Percentiles rank a stretch among this genome's conserved stretches.
phyloP scores from a whole-genome alignment of 2,329 filamentous ascomycete species.

The Pleomassaria siparia region DNA sequence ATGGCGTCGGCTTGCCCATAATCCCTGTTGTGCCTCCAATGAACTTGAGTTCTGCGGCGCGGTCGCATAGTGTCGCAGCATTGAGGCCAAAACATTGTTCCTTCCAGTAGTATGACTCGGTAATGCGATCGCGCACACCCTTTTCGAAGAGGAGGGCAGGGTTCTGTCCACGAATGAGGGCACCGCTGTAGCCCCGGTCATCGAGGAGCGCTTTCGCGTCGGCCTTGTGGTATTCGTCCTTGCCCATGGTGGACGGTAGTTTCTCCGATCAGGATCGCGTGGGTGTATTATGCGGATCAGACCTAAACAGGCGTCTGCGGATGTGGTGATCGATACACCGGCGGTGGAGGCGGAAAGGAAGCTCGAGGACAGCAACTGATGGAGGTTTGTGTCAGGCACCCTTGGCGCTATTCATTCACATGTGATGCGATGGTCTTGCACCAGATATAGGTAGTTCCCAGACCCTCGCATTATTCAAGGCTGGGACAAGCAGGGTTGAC shows the following conservation, averaged over 20 bases:
- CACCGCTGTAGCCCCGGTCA: slow-evolving; percentile 77
- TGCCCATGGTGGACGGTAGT: slow-evolving; percentile 35
- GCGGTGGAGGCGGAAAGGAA: too few relatives aligned
- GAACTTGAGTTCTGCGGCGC: slow-evolving; percentile 80
- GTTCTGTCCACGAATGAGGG: slow-evolving; percentile 85
- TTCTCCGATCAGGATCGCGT: too few relatives aligned
- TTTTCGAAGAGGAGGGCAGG: slow-evolving; percentile 96
- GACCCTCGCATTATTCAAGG: too few relatives aligned
- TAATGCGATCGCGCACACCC: slow-evolving; percentile 90
- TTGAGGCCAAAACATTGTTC: slow-evolving; percentile 98
- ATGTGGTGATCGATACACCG: too few relatives aligned
- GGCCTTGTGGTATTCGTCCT: slow-evolving; percentile 64
- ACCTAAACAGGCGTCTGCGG: too few relatives aligned
- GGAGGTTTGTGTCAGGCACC: too few relatives aligned
- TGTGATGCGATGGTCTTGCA: too few relatives aligned
- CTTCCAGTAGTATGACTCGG: slow-evolving; percentile 96
- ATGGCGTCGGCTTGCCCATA: slow-evolving; percentile 84
- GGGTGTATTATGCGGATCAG: too few relatives aligned
- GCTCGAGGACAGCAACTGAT: too few relatives aligned
- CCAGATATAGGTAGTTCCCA: too few relatives aligned
- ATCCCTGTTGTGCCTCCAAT: slow-evolving; percentile 87
- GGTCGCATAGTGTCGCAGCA: slow-evolving; percentile 76
- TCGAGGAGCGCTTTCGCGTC: slow-evolving; percentile 80
- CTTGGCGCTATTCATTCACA: too few relatives aligned
- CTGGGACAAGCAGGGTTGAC: neutral